Evolutionary conservation across 2,329 filamentous ascomycete species (phyloP).

Genomic region (Apiospora sp.): DNA sequence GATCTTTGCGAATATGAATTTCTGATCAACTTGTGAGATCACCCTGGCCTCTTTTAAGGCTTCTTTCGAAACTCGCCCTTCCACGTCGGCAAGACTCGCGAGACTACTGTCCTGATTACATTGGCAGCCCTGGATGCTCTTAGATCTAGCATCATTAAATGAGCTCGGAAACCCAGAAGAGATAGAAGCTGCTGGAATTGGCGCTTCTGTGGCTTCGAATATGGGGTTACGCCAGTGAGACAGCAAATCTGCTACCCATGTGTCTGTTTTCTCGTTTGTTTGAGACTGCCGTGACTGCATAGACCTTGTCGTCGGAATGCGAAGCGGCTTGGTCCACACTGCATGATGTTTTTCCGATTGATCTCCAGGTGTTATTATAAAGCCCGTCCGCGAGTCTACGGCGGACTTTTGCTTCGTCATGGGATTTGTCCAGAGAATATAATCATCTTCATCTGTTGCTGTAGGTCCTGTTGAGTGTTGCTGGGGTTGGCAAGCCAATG

Average conservation of each 20-base stretch:
- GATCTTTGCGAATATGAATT: conserved; percentile 82
- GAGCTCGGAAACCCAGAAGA: conserved; percentile 28
- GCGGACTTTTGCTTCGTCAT: conserved; percentile 57
- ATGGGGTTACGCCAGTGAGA: conserved; percentile 78
- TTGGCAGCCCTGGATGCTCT: neutral
- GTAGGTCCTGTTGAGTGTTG: neutral
- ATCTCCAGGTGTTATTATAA: conserved; percentile 38
- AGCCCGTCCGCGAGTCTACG: conserved; percentile 66
- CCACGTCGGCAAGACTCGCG: conserved; percentile 37
- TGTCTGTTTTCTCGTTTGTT: conserved; percentile 27
- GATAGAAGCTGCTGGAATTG: conserved; percentile 53
- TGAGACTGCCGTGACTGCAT: neutral
- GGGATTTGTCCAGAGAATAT: conserved; percentile 68
- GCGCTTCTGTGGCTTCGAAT: conserved; percentile 62
- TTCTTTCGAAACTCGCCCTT: conserved; percentile 66
- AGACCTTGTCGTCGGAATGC: neutral
- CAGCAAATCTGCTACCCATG: conserved; percentile 69
- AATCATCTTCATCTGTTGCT: conserved; percentile 28
- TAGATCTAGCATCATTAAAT: neutral
- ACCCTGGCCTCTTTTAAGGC: conserved; percentile 68
- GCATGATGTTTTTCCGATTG: neutral
- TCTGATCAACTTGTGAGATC: conserved; percentile 85
- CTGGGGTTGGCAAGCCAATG: neutral
- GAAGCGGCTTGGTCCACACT: neutral
- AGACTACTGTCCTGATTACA: neutral